These are phyloP conservation scores for Kalmusia sp. DNA, from an alignment of 2,329 filamentous ascomycete genomes.

Conservation along the genomic window DNA sequence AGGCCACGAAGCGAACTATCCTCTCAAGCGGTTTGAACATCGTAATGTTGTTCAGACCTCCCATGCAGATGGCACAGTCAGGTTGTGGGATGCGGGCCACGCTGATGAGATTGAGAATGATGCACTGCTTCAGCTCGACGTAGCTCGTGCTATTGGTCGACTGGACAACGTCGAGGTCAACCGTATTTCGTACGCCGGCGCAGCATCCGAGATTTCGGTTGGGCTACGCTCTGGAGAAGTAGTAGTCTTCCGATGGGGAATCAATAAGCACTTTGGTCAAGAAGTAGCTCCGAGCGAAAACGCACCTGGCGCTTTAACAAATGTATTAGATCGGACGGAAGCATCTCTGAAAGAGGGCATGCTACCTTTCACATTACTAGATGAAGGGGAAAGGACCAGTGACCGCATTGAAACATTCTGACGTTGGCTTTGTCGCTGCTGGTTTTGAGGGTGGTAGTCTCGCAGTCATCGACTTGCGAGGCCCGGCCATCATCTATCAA, in stretches of 20 bases:
- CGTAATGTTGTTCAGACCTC: conserved; percentile 86
- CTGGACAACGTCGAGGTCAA: conserved; percentile 78
- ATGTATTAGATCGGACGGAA: conserved; percentile 77
- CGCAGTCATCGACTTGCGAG: conserved; percentile 84
- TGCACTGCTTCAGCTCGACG: conserved; percentile 80
- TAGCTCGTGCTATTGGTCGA: conserved; percentile 82
- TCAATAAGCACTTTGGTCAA: conserved; percentile 74
- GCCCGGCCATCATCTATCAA: conserved; percentile 82
- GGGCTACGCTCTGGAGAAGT: conserved; percentile 86
- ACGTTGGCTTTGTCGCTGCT: conserved; percentile 88
- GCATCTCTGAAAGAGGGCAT: conserved; percentile 78
- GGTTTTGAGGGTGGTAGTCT: conserved; percentile 85
- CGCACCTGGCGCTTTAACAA: conserved; percentile 64
- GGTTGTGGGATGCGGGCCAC: conserved; percentile 91
- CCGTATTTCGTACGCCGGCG: conserved; percentile 79
- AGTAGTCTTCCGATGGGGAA: conserved; percentile 86
- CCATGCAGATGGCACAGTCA: conserved; percentile 89
- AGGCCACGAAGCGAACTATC: conserved; percentile 74
- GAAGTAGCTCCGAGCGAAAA: conserved; percentile 63
- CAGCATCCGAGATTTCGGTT: conserved; percentile 82
- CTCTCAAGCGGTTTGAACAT: conserved; percentile 78
- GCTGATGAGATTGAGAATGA: conserved; percentile 93
- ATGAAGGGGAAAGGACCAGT: conserved; percentile 84
- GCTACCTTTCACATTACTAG: conserved; percentile 79
- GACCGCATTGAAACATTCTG: conserved; percentile 81